Percentiles rank a stretch among this genome's conserved stretches.
These are phyloP conservation scores for Tuber brumale DNA, from an alignment of 495 filamentous ascomycete genomes.

Conservation along the genomic window DNA sequence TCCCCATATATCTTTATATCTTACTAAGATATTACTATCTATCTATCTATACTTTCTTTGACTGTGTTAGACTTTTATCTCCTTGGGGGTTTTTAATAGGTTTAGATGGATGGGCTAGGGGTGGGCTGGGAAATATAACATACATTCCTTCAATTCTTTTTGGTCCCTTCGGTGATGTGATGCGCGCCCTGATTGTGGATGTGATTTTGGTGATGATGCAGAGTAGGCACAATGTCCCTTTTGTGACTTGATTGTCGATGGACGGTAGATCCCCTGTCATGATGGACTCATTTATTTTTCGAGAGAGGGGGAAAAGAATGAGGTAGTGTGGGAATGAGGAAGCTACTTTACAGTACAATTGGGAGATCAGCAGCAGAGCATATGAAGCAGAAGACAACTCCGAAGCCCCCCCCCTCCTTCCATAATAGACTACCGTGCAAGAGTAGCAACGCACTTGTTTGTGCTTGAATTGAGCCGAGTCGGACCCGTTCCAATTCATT, in stretches of 20 bases:
- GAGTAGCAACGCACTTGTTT: not conserved
- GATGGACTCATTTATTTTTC: not conserved
- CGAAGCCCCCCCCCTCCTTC: not conserved
- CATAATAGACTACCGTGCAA: not conserved
- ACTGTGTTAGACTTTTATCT: slow-evolving; percentile 4
- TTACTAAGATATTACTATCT: slow-evolving; percentile 3
- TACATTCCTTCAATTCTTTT: not conserved
- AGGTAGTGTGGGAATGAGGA: not conserved
- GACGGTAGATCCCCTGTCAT: not conserved
- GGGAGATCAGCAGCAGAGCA: not conserved
- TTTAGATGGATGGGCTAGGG: not conserved
- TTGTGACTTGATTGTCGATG: not conserved
- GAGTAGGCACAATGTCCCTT: not conserved
- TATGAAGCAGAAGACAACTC: not conserved
- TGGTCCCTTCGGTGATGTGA: not conserved
- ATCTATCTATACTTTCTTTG: slow-evolving; percentile 11
- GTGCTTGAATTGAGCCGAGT: not conserved
- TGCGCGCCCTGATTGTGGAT: not conserved
- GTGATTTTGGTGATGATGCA: not conserved
- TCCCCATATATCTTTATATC: slow-evolving; percentile 1
- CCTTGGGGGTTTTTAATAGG: slow-evolving; percentile 7
- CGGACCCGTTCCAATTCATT: not conserved
- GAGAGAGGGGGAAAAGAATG: not conserved
- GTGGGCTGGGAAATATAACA: not conserved
- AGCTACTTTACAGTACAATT: not conserved